Percentiles rank a stretch among this genome's conserved stretches.
Conservation (phyloP, 2,329 filamentous ascomycete species). For the Penicillium sumatraense region DNA sequence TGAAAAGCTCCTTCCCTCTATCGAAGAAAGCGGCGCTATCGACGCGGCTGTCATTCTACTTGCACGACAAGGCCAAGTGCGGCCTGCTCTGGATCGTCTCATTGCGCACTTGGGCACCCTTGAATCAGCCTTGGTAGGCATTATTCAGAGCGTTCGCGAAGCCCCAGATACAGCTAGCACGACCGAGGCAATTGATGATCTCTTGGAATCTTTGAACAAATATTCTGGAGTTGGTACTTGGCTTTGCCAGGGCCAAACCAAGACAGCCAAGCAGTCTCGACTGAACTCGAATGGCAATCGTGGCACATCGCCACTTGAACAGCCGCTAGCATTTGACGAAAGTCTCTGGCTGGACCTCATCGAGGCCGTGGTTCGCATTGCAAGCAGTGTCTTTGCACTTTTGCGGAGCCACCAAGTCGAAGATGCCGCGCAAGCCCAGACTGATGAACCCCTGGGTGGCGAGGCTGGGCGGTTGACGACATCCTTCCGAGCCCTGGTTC, state of each 20-base stretch:
- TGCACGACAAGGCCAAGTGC: conserved; percentile 82
- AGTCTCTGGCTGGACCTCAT: conserved; percentile 69
- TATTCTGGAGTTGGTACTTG: conserved; percentile 93
- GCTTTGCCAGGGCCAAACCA: conserved; percentile 87
- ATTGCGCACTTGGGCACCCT: conserved; percentile 80
- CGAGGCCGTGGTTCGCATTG: conserved; percentile 65
- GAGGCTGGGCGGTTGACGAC: conserved; percentile 57
- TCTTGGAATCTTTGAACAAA: conserved; percentile 80
- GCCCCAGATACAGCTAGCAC: conserved; percentile 62
- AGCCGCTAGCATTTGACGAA: conserved; percentile 65
- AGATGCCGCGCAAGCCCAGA: conserved; percentile 16
- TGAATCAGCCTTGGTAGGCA: conserved; percentile 74
- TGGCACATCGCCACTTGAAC: conserved; percentile 54
- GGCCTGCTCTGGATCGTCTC: conserved; percentile 81
- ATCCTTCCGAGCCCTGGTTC: conserved; percentile 77
- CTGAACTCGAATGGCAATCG: conserved; percentile 39
- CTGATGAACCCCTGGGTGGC: conserved; percentile 18
- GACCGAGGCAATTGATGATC: conserved; percentile 70
- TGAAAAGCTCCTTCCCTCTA: conserved; percentile 78
- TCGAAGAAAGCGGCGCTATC: conserved; percentile 87
- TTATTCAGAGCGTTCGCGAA: conserved; percentile 67
- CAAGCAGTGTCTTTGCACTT: conserved; percentile 64
- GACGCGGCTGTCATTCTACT: conserved; percentile 92
- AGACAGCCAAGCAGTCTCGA: conserved; percentile 52
- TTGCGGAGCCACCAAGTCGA: conserved; percentile 47